phyloP scores from a whole-genome alignment of 495 filamentous ascomycete genomes.

The Aspergillus nidulans region DNA sequence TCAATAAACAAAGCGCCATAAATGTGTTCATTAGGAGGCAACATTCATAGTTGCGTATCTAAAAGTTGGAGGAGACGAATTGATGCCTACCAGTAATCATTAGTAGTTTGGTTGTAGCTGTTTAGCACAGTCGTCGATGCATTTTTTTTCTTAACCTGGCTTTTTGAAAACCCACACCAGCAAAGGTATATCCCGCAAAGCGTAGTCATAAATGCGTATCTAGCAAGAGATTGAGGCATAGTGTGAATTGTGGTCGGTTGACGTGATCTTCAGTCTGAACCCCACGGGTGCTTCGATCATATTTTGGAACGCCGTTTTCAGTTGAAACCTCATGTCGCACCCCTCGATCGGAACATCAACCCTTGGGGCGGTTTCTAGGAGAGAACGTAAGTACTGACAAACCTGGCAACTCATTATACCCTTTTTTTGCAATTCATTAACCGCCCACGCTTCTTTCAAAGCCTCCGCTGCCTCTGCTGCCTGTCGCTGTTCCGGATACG shows the following conservation, averaged over 20 bases:
- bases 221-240: neutral
- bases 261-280: neutral
- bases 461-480: neutral
- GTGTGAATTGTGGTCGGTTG: too few species aligned
- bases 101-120: too few species aligned
- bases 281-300: slow-evolving; percentile 10
- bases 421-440: neutral
- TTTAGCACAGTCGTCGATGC: neutral
- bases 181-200: neutral
- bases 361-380: neutral
- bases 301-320: slow-evolving; percentile 12
- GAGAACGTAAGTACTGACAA: neutral
- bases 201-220: neutral
- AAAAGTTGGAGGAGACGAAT: too few species aligned
- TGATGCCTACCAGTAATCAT: too few species aligned
- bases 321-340: slow-evolving; percentile 1
- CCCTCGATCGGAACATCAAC: slow-evolving; percentile 13
- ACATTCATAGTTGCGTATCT: too few species aligned
- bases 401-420: neutral
- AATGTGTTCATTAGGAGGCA: too few species aligned
- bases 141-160: neutral
- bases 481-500: neutral
- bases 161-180: neutral
- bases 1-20: too few species aligned
- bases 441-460: neutral